Evolutionary conservation across 192 early-diverging fungal species (phyloP).

Genomic region (Coemansia sp.): DNA sequence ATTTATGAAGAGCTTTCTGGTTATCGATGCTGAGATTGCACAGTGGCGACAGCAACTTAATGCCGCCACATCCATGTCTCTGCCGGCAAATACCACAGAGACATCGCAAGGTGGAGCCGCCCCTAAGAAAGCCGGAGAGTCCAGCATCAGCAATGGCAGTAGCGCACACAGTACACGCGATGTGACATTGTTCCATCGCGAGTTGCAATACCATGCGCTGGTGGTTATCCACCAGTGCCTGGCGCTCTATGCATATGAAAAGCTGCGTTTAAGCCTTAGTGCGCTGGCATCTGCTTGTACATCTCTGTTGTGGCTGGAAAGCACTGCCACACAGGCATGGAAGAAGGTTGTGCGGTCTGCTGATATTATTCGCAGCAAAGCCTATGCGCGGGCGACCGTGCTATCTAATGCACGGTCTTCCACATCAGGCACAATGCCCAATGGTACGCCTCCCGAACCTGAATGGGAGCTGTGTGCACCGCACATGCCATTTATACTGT

Average conservation of each 20-base stretch:
- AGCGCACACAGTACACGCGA: conserved; percentile 46
- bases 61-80: conserved; percentile 36
- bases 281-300: conserved; percentile 45
- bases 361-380: conserved; percentile 34
- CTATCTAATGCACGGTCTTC: conserved; percentile 40
- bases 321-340: conserved; percentile 53
- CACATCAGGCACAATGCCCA: conserved; percentile 45
- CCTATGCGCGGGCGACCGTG: conserved; percentile 41
- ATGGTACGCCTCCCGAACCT: conserved; percentile 51
- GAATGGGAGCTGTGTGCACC: conserved; percentile 57
- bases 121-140: background rate
- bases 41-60: conserved; percentile 56
- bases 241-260: conserved; percentile 52
- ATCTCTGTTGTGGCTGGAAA: conserved; percentile 53
- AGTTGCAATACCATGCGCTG: conserved; percentile 51
- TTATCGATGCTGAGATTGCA: conserved; percentile 53
- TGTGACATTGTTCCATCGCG: conserved; percentile 53
- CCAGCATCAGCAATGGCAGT: background rate
- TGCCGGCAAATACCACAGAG: conserved; percentile 19
- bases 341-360: conserved; percentile 48
- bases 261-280: conserved; percentile 44
- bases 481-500: conserved; percentile 54
- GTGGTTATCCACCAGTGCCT: conserved; percentile 54
- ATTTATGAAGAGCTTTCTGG: conserved; percentile 49
- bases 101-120: background rate